Base-by-base conservation (phyloP, 305 asterid species). In the Caryopteris hybrid region DNA sequence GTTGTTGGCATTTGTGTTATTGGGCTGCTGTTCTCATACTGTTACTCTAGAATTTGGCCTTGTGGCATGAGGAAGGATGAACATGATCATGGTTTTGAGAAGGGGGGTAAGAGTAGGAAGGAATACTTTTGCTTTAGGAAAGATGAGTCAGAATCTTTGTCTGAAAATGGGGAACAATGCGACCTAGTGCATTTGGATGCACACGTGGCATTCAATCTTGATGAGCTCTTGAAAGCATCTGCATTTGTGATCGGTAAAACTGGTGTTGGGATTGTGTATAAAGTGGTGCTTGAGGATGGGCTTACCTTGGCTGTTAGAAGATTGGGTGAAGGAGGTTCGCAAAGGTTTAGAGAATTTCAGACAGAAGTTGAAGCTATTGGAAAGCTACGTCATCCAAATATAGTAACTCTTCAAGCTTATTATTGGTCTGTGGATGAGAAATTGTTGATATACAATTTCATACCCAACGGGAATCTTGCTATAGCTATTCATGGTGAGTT, bases 391-490 rank as follows among this genome's bases (percentile, higher is more conserved):
- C 98, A 92, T 72, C 89, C 86, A 0, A 88, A 92, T 74, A 55
- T 90, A 0, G 94, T 74, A 2, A 84, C 89, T 10, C 95, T 92
- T 5, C 76, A 85, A 66, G 98, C 97, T 55, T 90, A 90, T 63
- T 92, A 90, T 69, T 92, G 96, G 97, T 90, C 96, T 0, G 88
- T 81, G 29, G 97, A 92, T 16, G 98, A 92, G 79, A 92, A 92
- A 82, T 83, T 92, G 3, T 76, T 92, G 45, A 90, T 92, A 51
- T 90, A 92, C 47, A 95, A 92, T 41, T 86, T 81, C 67, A 64
- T 85, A 14, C 87, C 92, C 1, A 85, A 88, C 45, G 97, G 93
- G 57, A 90, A 88, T 85, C 97, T 92, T 65, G 69, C 85, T 12
- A 36, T 86, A 7, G 95, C 94, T 20, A 80, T 88, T 54, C 96